Base-by-base conservation (phyloP, 768 basidiomycete genomes). In the Paxillus rubicundulus region DNA sequence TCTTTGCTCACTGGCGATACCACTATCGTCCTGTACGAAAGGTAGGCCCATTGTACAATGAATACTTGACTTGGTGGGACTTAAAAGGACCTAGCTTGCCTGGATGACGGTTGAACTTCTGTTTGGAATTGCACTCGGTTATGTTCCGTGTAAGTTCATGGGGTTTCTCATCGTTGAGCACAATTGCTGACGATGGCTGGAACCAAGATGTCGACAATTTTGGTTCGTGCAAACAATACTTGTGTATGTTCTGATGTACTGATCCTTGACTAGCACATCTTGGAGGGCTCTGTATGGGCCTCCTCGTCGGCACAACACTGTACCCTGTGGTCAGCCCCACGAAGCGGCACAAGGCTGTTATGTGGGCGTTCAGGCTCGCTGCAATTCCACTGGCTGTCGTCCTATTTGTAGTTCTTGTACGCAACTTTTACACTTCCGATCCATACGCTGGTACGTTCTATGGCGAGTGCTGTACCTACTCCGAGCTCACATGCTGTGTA, bases 1-100 rank as follows among this genome's bases (percentile, higher is more conserved):
- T 98, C 13, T 77, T 92, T 37, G 85, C 93, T 3, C 96, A 98
- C 63, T 98, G 96, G 96, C 80, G 82, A 60, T 87, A 92, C 62
- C 85, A 92, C 48, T 85, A 89, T 63, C 78, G 84, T 52, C 97
- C 96, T 9, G 82, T 80, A 16, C 79, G 84, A 53, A 93, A 82
- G 80, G 93, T 88, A 57, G 52, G 72, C 56, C 24, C 36, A 49
- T 6, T 39, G 4, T 16, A 12, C 44, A 43, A 30, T 14, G 44
- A 16, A 12, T 30, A 9, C 13, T 47, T 10, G 20, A 38, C 46
- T 46, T 34, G 5, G 36, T 20, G 40, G 50, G n/a, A 38, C 46
- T 34, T 13, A 47, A 24, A 24, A 13, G 24, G 8, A 8, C 13
- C 3, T 57, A 96, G 91, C 80, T 97, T 12, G 74, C 87, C 30